Base-by-base conservation (phyloP, 2,329 filamentous ascomycete genomes). In the Trichoderma semiorbis region DNA sequence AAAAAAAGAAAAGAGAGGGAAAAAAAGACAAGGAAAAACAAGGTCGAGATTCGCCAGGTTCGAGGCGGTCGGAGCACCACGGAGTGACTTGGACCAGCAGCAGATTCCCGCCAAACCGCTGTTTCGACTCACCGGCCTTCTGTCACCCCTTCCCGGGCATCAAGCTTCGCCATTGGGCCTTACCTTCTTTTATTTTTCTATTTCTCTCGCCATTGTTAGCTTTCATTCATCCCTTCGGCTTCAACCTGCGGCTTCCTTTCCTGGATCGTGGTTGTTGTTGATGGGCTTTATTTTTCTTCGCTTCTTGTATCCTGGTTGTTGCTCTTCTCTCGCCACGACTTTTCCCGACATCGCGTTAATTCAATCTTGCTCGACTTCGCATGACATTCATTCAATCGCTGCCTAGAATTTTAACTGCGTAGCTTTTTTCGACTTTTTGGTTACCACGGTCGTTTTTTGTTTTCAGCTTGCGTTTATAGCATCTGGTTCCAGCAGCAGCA, bases 401-500 rank as follows among this genome's bases (percentile, higher is more conserved):
- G 24, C 28, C 30, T 34, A 64, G 26, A 36, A 43, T 43, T 24
- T 34, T 43, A 47, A 18, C n/a, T 50, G 71, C 50, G 50, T 43
- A 30, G 16, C 53, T 60, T 69, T 60, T 69, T 62, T 50, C 55
- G 36, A 11, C 70, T 76, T 81, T 79, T 79, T 78, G 78, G 75
- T 77, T 79, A 79, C 78, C 74, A 76, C 76, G 75, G 75, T 78
- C 57, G 57, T 50, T 69, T 70, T 64, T 34, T 50, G 10, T 50
- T 36, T 67, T 55, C 72, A 60, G 74, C 73, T 73, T 73, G 72
- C 72, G 74, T 71, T 36, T 50, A 69, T 36, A 79, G 74, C 75
- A 78, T 78, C 60, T 74, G 74, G 74, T 55, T 78, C 78, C 70
- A 67, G 50, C 68, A 75, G 72, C 75, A 74, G 50, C 72, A 73